Evolutionary conservation across 1,139 yeast genomes (phyloP).

Genomic region (Lodderomyces theae): DNA sequence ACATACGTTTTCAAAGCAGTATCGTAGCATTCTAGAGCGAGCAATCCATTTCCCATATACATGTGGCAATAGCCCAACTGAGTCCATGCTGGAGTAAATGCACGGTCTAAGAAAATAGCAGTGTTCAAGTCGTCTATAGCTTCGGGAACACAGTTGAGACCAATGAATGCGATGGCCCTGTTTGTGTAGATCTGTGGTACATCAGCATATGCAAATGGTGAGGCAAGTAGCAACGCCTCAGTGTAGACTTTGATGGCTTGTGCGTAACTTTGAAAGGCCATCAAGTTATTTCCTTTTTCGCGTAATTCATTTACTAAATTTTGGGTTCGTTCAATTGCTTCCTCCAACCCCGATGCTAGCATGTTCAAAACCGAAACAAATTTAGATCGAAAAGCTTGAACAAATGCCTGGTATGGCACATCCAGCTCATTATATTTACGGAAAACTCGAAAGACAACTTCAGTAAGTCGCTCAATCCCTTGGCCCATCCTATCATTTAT

Average conservation of each 20-base stretch:
- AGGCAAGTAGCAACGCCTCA: constrained; percentile 29
- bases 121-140: constrained; percentile 37
- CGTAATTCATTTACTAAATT: constrained; percentile 23
- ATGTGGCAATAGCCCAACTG: constrained; percentile 47
- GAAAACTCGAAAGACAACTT: background rate
- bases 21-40: constrained; percentile 35
- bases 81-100: constrained; percentile 45
- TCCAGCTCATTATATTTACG: background rate
- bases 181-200: constrained; percentile 39
- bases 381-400: background rate
- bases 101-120: constrained; percentile 32
- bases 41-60: constrained; percentile 38
- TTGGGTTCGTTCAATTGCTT: background rate
- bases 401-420: constrained; percentile 3
- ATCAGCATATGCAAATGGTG: constrained; percentile 17
- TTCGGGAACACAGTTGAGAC: constrained; percentile 42
- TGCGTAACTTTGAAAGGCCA: constrained; percentile 37
- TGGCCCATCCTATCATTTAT: too few species aligned
- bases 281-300: constrained; percentile 44
- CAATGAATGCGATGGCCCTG: constrained; percentile 44
- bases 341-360: background rate
- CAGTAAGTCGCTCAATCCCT: too few species aligned
- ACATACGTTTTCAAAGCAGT: constrained; percentile 29
- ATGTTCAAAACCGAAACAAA: background rate
- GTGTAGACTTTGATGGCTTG: constrained; percentile 44